Conservation (phyloP, 345 rosid genomes). For the Populus alba region DNA sequence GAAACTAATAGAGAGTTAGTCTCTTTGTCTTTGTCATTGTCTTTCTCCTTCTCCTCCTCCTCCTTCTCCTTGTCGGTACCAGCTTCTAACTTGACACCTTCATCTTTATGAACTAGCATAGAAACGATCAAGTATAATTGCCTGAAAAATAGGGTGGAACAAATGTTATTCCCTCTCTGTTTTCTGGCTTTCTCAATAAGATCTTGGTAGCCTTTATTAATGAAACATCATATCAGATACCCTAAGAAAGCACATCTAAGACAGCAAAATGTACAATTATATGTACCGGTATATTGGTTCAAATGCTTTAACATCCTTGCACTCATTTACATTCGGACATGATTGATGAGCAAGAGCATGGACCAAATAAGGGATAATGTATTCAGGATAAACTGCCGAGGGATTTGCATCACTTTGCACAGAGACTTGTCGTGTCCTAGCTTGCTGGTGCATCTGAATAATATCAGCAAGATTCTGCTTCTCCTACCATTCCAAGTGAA, state of each 20-base stretch:
- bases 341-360: conserved; percentile 85
- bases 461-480: conserved; percentile 79
- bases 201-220: not conserved
- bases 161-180: not conserved
- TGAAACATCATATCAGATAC: not conserved
- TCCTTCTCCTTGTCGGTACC: conserved; percentile 56
- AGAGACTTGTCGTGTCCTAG: conserved; percentile 68
- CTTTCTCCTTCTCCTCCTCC: conserved; percentile 43
- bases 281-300: conserved; percentile 72
- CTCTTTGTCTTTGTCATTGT: conserved; percentile 51
- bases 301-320: conserved; percentile 81
- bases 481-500: conserved; percentile 59
- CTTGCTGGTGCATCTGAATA: conserved; percentile 73
- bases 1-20: conserved; percentile 44
- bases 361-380: conserved; percentile 66
- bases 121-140: conserved; percentile 63
- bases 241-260: conserved; percentile 6
- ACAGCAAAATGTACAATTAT: conserved; percentile 8
- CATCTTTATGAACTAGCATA: conserved; percentile 73
- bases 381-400: conserved; percentile 53
- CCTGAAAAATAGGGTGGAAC: conserved; percentile 44
- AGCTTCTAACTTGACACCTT: conserved; percentile 69
- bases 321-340: conserved; percentile 70
- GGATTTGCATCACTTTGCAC: conserved; percentile 62
- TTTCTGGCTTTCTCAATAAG: not conserved